Conservation (phyloP, 495 filamentous ascomycete genomes). For the Pseudevernia furfuracea region DNA sequence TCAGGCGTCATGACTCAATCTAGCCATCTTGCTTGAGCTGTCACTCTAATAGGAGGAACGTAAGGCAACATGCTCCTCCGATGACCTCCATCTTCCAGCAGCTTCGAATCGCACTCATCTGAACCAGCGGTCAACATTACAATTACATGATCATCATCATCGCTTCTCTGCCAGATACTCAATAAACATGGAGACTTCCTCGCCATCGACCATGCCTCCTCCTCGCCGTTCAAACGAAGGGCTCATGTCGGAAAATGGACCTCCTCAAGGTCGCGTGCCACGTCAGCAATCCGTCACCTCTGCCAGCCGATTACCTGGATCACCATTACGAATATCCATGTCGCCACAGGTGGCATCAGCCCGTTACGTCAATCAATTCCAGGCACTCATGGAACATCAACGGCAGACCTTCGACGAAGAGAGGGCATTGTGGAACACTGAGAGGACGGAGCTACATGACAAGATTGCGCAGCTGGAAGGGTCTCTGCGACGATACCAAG, state of each 20-base stretch:
- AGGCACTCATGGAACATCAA: constrained; percentile 21
- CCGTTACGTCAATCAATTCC: constrained; percentile 22
- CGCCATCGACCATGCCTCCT: not conserved
- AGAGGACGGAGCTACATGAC: constrained; percentile 19
- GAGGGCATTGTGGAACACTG: constrained; percentile 23
- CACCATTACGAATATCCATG: constrained; percentile 4
- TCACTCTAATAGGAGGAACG: not conserved
- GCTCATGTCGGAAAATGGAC: constrained; percentile 1
- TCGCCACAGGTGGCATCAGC: constrained; percentile 12
- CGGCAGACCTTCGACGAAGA: constrained; percentile 21
- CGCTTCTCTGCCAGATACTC: not conserved
- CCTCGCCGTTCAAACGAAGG: not conserved
- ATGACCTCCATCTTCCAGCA: not conserved
- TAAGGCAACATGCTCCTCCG: not conserved
- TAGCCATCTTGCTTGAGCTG: not conserved
- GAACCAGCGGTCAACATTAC: not conserved
- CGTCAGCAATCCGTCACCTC: constrained; percentile 9
- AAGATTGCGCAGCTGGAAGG: constrained; percentile 20
- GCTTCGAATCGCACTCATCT: not conserved
- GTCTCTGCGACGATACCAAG: constrained; percentile 13
- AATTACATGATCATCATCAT: not conserved
- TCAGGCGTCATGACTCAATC: not conserved
- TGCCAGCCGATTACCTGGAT: constrained; percentile 14
- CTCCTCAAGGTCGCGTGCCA: constrained; percentile 13
- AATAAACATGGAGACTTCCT: not conserved